These are phyloP conservation scores for Elaeis oleifera DNA, from an alignment of 202 grass and related monocot species.

Conservation along the genomic window DNA sequence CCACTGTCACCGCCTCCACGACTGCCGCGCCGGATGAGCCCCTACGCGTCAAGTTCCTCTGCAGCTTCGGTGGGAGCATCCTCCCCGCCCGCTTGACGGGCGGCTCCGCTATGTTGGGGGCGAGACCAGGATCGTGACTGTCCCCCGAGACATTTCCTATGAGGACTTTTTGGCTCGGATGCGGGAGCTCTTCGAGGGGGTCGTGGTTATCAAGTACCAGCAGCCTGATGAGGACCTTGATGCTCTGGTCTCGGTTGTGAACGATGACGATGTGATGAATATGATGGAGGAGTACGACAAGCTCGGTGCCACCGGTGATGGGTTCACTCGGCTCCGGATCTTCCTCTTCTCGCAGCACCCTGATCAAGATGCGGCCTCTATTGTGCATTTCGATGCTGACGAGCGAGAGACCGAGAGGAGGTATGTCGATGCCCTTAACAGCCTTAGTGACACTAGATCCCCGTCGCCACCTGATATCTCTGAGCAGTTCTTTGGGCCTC, in stretches of 20 bases:
- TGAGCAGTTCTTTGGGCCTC: constrained; percentile 47
- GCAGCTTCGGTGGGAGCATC: constrained; percentile 19
- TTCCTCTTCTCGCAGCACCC: constrained; percentile 75
- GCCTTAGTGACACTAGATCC: constrained; percentile 49
- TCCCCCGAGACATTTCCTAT: constrained; percentile 44
- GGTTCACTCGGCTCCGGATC: constrained; percentile 64
- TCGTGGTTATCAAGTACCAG: constrained; percentile 82
- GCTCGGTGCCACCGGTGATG: constrained; percentile 50
- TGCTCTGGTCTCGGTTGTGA: constrained; percentile 78
- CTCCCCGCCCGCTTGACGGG: constrained; percentile 12
- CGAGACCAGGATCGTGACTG: constrained; percentile 25
- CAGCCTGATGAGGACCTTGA: constrained; percentile 93
- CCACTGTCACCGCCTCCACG: not conserved
- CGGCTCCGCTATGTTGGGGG: constrained; percentile 18
- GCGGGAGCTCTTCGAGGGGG: constrained; percentile 71
- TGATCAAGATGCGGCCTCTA: constrained; percentile 39
- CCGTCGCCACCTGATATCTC: constrained; percentile 45
- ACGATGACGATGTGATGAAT: constrained; percentile 91
- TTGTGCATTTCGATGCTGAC: constrained; percentile 41
- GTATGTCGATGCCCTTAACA: constrained; percentile 92
- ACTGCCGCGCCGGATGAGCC: not conserved
- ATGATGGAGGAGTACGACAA: constrained; percentile 99
- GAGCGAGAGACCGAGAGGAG: constrained; percentile 70
- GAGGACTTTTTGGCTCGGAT: constrained; percentile 46
- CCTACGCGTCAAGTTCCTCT: constrained; percentile 4